These are phyloP conservation scores for Psophocarpus tetragonolobus DNA, from an alignment of 306 rosid genomes.

Conservation along the genomic window DNA sequence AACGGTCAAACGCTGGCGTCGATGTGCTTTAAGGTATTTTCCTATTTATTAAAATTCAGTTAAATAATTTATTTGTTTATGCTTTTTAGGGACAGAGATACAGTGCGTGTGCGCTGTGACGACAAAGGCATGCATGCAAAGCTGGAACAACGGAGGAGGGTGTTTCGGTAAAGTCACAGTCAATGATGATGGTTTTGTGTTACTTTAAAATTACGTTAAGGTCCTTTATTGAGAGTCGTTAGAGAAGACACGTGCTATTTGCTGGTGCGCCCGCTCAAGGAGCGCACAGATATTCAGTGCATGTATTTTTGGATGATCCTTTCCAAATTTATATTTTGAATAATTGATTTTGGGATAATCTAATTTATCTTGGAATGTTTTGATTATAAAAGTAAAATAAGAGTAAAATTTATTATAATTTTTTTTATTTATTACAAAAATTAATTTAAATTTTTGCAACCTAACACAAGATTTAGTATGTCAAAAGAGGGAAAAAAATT, in stretches of 20 bases:
- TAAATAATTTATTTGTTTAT: not conserved
- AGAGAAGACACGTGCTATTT: not conserved
- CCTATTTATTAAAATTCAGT: not conserved
- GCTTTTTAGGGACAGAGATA: constrained; percentile 19
- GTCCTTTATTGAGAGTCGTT: constrained; percentile 1
- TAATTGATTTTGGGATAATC: too few species aligned
- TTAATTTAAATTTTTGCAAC: too few species aligned
- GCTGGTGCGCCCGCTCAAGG: not conserved
- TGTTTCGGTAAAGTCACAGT: constrained; percentile 17
- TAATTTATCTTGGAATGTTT: too few species aligned
- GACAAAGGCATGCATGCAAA: constrained; percentile 37
- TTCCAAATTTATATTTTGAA: too few species aligned
- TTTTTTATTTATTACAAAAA: too few species aligned
- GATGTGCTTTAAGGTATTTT: constrained; percentile 30
- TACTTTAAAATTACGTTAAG: not conserved
- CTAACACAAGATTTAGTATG: too few species aligned
- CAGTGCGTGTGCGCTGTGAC: constrained; percentile 41
- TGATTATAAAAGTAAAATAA: too few species aligned
- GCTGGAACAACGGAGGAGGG: constrained; percentile 33
- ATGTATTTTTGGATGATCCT: too few species aligned
- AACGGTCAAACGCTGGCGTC: constrained; percentile 64
- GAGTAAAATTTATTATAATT: too few species aligned
- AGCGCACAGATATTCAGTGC: not conserved
- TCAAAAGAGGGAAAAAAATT: too few species aligned
- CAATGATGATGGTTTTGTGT: constrained; percentile 10